Evolutionary conservation across 139 green algal species (phyloP).

Genomic region (Edaphochlamys debaryana): DNA sequence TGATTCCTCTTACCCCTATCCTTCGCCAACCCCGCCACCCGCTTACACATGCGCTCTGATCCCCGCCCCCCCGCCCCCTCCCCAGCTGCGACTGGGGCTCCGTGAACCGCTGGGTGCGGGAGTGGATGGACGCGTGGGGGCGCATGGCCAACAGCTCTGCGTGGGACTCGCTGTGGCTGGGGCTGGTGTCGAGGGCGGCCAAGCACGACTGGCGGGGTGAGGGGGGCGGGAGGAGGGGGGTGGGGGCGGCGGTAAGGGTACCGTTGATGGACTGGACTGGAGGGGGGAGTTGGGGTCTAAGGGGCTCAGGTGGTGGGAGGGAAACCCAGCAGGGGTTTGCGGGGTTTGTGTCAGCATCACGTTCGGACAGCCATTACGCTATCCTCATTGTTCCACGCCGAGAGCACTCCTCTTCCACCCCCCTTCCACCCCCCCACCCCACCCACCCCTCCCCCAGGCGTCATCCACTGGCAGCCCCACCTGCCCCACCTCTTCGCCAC

Average conservation of each 20-base stretch:
- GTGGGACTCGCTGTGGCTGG: slow-evolving; percentile 74
- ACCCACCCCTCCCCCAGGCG: slow-evolving; percentile 48
- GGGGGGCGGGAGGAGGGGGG: background rate
- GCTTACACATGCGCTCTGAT: background rate
- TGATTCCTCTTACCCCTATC: background rate
- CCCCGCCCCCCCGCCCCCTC: too few species aligned
- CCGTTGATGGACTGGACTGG: too few species aligned
- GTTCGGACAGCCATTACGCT: too few species aligned
- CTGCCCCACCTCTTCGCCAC: slow-evolving; percentile 68
- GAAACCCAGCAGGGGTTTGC: too few species aligned
- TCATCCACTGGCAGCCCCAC: slow-evolving; percentile 68
- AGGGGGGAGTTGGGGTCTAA: too few species aligned
- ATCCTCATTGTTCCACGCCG: too few species aligned
- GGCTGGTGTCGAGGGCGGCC: slow-evolving; percentile 68
- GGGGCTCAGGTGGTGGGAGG: too few species aligned
- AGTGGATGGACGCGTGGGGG: slow-evolving; percentile 71
- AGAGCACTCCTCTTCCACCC: too few species aligned
- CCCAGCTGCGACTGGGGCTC: slow-evolving; percentile 40
- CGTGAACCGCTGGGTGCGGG: slow-evolving; percentile 52
- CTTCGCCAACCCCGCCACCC: background rate
- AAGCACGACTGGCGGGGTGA: slow-evolving; percentile 82
- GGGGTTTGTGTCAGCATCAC: too few species aligned
- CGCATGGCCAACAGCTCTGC: slow-evolving; percentile 50
- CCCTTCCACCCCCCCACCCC: too few species aligned
- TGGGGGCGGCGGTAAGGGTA: background rate